phyloP scores from a whole-genome alignment of 345 rosid species.

The Eucalyptus sideroxylon region DNA sequence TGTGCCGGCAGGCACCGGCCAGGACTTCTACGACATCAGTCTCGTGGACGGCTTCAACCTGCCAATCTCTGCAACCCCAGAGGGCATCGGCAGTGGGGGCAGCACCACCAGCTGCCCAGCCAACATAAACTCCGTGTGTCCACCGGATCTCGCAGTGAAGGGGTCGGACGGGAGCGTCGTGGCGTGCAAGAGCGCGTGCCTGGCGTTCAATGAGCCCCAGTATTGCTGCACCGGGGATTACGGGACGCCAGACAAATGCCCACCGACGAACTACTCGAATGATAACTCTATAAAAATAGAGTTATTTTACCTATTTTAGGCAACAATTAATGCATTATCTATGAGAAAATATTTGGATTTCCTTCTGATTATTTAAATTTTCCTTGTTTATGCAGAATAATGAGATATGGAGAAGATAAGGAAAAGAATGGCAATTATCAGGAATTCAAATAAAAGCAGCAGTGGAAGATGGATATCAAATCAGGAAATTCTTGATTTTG shows the following conservation, averaged over 20 bases:
- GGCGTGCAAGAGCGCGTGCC: conserved; percentile 32
- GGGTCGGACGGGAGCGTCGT: conserved; percentile 3
- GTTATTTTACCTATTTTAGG: no score
- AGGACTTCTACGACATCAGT: conserved; percentile 21
- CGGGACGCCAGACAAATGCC: not conserved
- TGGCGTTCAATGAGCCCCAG: conserved; percentile 5
- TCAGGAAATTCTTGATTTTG: no score
- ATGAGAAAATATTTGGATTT: no score
- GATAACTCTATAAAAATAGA: no score
- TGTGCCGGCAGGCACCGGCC: not conserved
- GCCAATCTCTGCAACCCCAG: conserved; percentile 14
- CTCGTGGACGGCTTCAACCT: conserved; percentile 38
- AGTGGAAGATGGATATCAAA: no score
- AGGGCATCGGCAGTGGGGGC: conserved; percentile 9
- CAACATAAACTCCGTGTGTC: conserved; percentile 19
- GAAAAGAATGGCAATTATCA: no score
- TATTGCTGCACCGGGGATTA: conserved; percentile 20
- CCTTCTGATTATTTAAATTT: no score
- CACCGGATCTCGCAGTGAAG: not conserved
- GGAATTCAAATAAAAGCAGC: no score
- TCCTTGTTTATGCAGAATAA: no score
- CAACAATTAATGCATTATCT: no score
- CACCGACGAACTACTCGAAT: conserved; percentile 3
- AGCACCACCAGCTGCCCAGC: not conserved
- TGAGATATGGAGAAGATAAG: no score